Percentiles rank a stretch among this genome's conserved stretches.
Conservation (phyloP, 495 filamentous ascomycete genomes). For the Podospora tetraspora region DNA sequence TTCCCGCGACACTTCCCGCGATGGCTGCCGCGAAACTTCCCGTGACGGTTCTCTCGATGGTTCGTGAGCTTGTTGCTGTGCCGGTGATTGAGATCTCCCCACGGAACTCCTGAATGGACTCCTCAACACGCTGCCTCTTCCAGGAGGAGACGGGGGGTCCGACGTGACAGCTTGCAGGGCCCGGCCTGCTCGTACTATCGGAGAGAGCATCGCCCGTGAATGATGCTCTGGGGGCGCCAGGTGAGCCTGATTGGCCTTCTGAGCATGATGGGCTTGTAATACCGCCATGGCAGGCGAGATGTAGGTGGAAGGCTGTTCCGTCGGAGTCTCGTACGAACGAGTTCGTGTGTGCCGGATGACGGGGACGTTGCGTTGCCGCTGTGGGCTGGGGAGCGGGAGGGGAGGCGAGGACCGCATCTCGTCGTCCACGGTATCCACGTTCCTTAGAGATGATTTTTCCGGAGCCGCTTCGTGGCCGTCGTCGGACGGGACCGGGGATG, state of each 20-base stretch:
- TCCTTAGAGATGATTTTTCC: conserved; percentile 5
- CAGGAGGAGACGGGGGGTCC: conserved; percentile 45
- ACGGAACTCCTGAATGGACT: conserved; percentile 49
- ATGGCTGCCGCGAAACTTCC: not conserved
- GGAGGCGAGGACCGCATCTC: conserved; percentile 34
- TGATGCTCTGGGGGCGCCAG: conserved; percentile 23
- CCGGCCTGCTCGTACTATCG: conserved; percentile 47
- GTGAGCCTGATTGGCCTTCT: conserved; percentile 8
- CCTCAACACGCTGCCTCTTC: conserved; percentile 37
- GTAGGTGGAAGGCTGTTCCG: conserved; percentile 22
- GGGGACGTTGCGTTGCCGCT: conserved; percentile 2
- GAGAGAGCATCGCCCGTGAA: conserved; percentile 42
- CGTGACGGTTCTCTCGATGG: conserved; percentile 3
- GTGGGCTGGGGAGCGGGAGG: conserved; percentile 10
- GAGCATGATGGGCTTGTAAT: conserved; percentile 6
- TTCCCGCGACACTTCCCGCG: not conserved
- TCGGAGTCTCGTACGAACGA: conserved; percentile 29
- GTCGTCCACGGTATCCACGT: conserved; percentile 5
- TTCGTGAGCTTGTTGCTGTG: conserved; percentile 2
- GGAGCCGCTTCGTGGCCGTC: conserved; percentile 11
- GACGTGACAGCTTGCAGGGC: conserved; percentile 49
- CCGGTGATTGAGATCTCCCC: conserved; percentile 29
- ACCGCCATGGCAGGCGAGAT: conserved; percentile 12
- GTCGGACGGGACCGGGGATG: conserved; percentile 41
- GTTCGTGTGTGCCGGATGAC: conserved; percentile 16